Evolutionary conservation across 2,329 filamentous ascomycete species (phyloP).

Genomic region (Penicillium carneum): DNA sequence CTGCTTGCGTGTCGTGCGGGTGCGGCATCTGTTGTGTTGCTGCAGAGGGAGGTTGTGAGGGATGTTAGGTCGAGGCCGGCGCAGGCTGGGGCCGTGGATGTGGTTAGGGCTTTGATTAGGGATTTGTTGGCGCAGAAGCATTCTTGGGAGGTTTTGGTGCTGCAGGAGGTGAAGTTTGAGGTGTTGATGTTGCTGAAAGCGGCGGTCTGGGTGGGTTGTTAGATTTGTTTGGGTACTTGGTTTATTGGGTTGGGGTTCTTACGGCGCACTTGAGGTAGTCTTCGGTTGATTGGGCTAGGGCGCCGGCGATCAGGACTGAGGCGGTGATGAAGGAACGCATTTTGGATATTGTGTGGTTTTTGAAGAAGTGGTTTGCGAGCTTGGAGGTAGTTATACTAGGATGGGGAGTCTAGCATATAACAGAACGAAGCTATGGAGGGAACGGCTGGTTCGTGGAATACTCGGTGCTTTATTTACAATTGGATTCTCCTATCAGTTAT

Average conservation of each 20-base stretch:
- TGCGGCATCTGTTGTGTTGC: conserved; percentile 1
- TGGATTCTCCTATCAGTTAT: neutral
- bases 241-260: conserved; percentile 7
- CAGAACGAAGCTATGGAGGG: neutral
- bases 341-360: conserved; percentile 4
- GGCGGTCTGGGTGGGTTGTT: conserved; percentile 18
- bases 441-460: neutral
- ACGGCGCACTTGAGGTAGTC: conserved; percentile 31
- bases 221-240: neutral
- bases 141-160: conserved; percentile 17
- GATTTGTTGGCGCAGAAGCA: conserved; percentile 34
- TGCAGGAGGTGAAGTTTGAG: conserved; percentile 23
- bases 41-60: conserved; percentile 17
- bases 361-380: neutral
- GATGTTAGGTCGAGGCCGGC: conserved; percentile 21
- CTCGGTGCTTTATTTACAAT: conserved; percentile 23
- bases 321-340: conserved; percentile 34
- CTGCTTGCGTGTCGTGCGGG: conserved; percentile 30
- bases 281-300: conserved; percentile 15
- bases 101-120: conserved; percentile 14
- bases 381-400: neutral
- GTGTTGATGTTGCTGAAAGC: conserved; percentile 14
- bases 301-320: conserved; percentile 27
- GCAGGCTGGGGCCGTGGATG: conserved; percentile 18
- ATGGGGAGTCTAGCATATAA: neutral